Evolutionary conservation across 2,329 filamentous ascomycete species (phyloP).

Genomic region (Aspergillus fumigatiaffinis): DNA sequence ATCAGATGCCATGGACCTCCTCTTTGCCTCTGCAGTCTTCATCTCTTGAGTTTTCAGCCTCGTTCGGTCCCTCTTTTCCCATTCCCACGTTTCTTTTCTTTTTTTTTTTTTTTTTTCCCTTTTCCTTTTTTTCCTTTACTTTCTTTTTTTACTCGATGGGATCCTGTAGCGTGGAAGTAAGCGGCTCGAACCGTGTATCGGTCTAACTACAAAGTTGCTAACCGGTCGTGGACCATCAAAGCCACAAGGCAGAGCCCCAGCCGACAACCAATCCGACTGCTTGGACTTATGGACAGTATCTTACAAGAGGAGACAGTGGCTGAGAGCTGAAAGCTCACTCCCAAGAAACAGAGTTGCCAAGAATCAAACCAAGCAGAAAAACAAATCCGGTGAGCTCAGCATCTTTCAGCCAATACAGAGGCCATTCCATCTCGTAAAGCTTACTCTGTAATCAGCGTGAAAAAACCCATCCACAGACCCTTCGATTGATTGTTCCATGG

Average conservation of each 20-base stretch:
- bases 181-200: background rate
- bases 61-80: background rate
- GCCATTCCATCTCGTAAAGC: background rate
- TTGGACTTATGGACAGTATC: background rate
- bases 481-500: background rate
- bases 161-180: background rate
- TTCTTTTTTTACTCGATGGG: background rate
- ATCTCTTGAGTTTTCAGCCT: background rate
- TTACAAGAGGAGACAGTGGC: background rate
- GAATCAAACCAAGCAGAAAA: background rate
- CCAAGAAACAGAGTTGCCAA: background rate
- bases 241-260: background rate
- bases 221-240: background rate
- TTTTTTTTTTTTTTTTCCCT: background rate
- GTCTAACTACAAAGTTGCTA: background rate
- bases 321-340: background rate
- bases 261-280: background rate
- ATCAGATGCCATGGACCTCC: background rate
- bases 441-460: background rate
- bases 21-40: background rate
- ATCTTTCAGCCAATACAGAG: background rate
- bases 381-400: background rate
- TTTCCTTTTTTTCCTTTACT: background rate
- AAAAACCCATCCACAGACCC: background rate
- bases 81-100: background rate